Conservation (phyloP, 1,284 basidiomycete species). For the Prillingera fragicola region DNA sequence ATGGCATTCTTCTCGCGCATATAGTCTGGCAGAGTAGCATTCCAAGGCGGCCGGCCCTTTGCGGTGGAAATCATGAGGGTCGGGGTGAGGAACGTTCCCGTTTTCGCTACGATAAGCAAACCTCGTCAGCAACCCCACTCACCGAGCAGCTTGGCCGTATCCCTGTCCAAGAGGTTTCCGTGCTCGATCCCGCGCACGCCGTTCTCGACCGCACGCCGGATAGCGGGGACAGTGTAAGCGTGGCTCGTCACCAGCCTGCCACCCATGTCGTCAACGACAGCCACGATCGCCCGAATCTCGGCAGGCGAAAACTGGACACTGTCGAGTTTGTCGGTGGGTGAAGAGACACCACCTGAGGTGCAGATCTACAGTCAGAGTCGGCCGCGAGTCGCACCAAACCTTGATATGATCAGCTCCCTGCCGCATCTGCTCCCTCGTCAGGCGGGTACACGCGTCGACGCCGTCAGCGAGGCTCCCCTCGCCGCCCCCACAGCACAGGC, state of each 20-base stretch:
- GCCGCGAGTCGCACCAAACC: background rate
- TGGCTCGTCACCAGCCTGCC: conserved; percentile 32
- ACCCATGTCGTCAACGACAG: conserved; percentile 50
- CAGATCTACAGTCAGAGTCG: conserved; percentile 7
- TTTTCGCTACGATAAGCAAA: conserved; percentile 49
- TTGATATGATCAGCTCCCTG: conserved; percentile 20
- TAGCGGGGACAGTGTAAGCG: conserved; percentile 32
- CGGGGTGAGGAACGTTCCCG: conserved; percentile 50
- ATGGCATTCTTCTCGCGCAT: conserved; percentile 19
- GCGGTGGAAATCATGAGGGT: conserved; percentile 40
- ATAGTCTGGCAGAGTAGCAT: conserved; percentile 12
- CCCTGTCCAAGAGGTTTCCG: conserved; percentile 45
- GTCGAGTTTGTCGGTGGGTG: conserved; percentile 49
- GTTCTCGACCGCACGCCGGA: conserved; percentile 32
- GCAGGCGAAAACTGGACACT: conserved; percentile 52
- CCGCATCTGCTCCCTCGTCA: conserved; percentile 10
- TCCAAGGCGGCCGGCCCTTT: conserved; percentile 19
- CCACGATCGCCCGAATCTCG: conserved; percentile 52
- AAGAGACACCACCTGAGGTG: conserved; percentile 13
- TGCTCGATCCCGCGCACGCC: conserved; percentile 52
- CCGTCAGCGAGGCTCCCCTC: background rate
- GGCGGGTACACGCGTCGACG: conserved; percentile 11
- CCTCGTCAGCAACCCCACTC: conserved; percentile 5
- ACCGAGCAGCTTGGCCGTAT: conserved; percentile 24
- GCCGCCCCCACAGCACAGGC: conserved; percentile 1